Evolutionary conservation across 2,329 filamentous ascomycete genomes (phyloP), one percentile per base, ranked within the genome.

Genomic region (Malbranchea zuffiana): DNA sequence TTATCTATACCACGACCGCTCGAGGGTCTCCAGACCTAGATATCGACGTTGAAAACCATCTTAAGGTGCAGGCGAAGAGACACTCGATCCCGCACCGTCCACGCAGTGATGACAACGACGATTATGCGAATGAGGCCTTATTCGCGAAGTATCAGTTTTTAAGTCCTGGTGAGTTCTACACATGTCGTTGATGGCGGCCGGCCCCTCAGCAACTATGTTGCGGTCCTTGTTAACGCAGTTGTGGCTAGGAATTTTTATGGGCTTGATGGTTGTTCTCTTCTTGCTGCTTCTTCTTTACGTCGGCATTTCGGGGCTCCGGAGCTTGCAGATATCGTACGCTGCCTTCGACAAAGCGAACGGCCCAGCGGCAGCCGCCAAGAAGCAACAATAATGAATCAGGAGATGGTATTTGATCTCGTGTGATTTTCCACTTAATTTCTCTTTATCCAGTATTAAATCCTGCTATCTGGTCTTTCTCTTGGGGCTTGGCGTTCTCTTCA

Each of bases 311-410:
- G 86, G 82, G 10, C 68, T 96, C 8, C 67, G 74, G 5, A 88
- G 84, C 48, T 69, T 98, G 12, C 72, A 95, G 58, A 84, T 96
- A 19, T 82, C 84, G 1, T 96, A 96, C 59, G 85, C 82, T 45
- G 86, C 90, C 1, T 98, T 96, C 56, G 88, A 92, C 57, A 95
- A 94, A 69, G 88, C 95, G 50, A 93, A 85, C 69, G 84, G 86
- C 0, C 83, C 85, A n/a, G 69, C 77, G 24, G 81, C 81, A 20
- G 83, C 92, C 62, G 93, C 87, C 75, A 93, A 76, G 57, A 61
- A 85, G 67, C 71, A 79, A 61, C 37, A 39, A 29, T 37, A 35
- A 33, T 35, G 23, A 35, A n/a, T n/a, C n/a, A n/a, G n/a, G n/a
- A n/a, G n/a, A n/a, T n/a, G n/a, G n/a, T n/a, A n/a, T n/a, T n/a